Conservation (phyloP, 495 filamentous ascomycete species). For the Penicillium soppii region DNA sequence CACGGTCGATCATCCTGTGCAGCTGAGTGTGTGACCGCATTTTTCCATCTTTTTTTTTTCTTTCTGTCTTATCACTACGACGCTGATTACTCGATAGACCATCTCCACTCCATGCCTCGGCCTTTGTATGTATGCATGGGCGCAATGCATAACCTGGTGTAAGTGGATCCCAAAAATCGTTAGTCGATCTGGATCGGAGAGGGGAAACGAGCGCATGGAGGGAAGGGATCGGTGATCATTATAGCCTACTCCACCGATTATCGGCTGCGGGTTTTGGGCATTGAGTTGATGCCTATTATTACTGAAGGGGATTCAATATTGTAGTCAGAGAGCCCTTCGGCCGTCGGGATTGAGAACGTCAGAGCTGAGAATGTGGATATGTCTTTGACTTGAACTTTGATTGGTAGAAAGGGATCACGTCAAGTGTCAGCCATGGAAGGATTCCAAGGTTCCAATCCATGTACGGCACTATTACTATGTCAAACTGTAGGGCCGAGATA, state of each 20-base stretch:
- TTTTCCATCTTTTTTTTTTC: neutral
- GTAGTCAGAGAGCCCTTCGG: no score
- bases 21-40: slow-evolving; percentile 11
- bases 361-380: no score
- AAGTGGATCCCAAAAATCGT: neutral
- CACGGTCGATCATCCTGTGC: slow-evolving; percentile 18
- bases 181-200: slow-evolving; percentile 2
- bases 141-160: neutral
- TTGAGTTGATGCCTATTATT: no score
- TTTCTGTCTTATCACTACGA: neutral
- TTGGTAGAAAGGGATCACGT: no score
- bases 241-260: slow-evolving; percentile 3
- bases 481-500: no score
- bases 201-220: neutral
- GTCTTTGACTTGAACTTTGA: no score
- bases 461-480: no score
- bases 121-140: neutral
- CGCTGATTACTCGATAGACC: neutral
- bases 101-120: neutral
- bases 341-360: no score
- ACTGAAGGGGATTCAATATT: no score
- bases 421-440: no score
- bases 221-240: neutral
- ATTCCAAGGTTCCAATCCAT: no score
- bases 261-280: slow-evolving; percentile 6